phyloP scores from a whole-genome alignment of 1,139 yeast species.

The Nakaseomyces uthaithaninus region DNA sequence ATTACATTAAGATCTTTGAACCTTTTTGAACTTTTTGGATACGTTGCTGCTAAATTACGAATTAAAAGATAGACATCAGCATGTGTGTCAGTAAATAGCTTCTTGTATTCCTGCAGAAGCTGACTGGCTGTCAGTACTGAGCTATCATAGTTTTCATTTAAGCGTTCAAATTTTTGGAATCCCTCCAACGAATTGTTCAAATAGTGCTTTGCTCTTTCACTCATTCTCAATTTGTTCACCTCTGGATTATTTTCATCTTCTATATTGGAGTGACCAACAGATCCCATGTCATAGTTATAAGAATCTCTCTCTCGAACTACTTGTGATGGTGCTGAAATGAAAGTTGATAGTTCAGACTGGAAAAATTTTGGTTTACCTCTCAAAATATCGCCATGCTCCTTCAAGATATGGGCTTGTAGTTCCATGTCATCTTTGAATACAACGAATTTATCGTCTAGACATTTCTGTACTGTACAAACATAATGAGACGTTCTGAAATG shows the following conservation, averaged over 20 bases:
- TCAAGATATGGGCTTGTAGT: constrained; percentile 78
- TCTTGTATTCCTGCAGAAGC: constrained; percentile 43
- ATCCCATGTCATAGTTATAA: constrained; percentile 11
- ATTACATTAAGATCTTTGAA: constrained; percentile 31
- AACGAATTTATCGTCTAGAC: constrained; percentile 83
- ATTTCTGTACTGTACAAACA: constrained; percentile 70
- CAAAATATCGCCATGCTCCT: constrained; percentile 60
- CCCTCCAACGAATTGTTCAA: constrained; percentile 45
- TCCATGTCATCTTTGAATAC: constrained; percentile 85
- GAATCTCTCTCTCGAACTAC: constrained; percentile 20
- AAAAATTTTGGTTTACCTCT: constrained; percentile 44
- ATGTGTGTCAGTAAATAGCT: constrained; percentile 40
- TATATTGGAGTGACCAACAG: constrained; percentile 5
- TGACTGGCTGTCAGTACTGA: constrained; percentile 43
- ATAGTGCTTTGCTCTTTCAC: constrained; percentile 79
- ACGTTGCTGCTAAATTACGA: constrained; percentile 50
- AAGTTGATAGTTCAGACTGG: constrained; percentile 65
- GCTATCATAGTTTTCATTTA: constrained; percentile 44
- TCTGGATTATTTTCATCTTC: constrained; percentile 31
- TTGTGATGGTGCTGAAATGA: constrained; percentile 32
- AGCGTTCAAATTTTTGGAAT: constrained; percentile 42
- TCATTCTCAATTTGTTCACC: constrained; percentile 55
- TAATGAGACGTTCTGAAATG: constrained; percentile 73
- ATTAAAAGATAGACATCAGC: constrained; percentile 48
- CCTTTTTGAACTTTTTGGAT: constrained; percentile 36